Percentiles rank a stretch among this genome's conserved stretches.
Conservation (phyloP, 495 filamentous ascomycete genomes). For the Penicillium arizonense region DNA sequence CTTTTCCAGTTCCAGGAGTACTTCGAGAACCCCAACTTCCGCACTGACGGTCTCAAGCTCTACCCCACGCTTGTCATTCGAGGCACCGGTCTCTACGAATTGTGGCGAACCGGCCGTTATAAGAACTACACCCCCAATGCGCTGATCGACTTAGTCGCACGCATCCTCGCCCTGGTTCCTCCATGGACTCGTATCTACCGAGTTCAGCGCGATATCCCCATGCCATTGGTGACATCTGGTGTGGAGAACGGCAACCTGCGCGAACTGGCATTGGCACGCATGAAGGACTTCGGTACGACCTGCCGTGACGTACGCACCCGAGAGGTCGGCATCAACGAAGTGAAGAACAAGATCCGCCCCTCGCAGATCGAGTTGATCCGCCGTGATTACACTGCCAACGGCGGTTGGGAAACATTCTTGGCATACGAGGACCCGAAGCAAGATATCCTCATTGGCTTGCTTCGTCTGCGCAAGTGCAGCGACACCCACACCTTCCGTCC, state of each 20-base stretch:
- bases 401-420: slow-evolving; percentile 97
- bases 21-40: slow-evolving; percentile 93
- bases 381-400: slow-evolving; percentile 91
- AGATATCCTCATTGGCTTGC: slow-evolving; percentile 91
- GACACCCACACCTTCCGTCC: slow-evolving; percentile 85
- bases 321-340: slow-evolving; percentile 97
- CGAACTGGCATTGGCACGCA: slow-evolving; percentile 85
- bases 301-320: slow-evolving; percentile 97
- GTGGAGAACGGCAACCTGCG: slow-evolving; percentile 98
- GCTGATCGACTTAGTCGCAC: slow-evolving; percentile 89
- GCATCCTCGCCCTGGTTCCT: slow-evolving; percentile 90
- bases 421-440: slow-evolving; percentile 98
- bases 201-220: slow-evolving; percentile 97
- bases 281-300: slow-evolving; percentile 98
- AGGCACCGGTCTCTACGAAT: slow-evolving; percentile 92
- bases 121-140: slow-evolving; percentile 98
- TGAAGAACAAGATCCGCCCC: slow-evolving; percentile 96
- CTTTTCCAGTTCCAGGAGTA: slow-evolving; percentile 96
- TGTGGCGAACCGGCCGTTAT: slow-evolving; percentile 95
- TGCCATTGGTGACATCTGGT: slow-evolving; percentile 94
- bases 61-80: slow-evolving; percentile 98
- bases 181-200: slow-evolving; percentile 99
- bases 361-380: slow-evolving; percentile 97
- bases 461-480: slow-evolving; percentile 88
- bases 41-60: slow-evolving; percentile 97